Evolutionary conservation across 2,329 filamentous ascomycete species (phyloP).

Genomic region (Calycina marina): DNA sequence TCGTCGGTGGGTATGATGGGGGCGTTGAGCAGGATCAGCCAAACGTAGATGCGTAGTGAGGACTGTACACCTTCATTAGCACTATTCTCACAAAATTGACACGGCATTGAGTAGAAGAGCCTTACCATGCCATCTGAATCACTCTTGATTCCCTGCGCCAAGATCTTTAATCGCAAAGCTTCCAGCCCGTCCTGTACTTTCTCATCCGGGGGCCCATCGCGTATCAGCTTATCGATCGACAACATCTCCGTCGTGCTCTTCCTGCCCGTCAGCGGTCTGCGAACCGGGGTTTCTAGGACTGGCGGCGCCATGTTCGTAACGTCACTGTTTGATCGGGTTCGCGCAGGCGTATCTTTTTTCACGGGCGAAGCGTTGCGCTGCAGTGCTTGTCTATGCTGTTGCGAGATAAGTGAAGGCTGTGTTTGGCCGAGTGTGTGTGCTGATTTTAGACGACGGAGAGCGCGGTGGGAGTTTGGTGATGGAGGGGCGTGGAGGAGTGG

Average conservation of each 20-base stretch:
- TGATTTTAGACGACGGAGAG: slow-evolving; percentile 60
- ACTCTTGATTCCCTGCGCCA: slow-evolving; percentile 62
- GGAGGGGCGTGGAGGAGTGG: slow-evolving; percentile 34
- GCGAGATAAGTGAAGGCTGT: slow-evolving; percentile 43
- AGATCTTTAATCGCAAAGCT: slow-evolving; percentile 56
- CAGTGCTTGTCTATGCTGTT: slow-evolving; percentile 38
- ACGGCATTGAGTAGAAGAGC: slow-evolving; percentile 2
- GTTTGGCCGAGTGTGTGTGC: slow-evolving; percentile 51
- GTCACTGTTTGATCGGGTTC: slow-evolving; percentile 61
- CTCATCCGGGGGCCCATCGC: slow-evolving; percentile 63
- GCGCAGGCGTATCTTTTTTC: slow-evolving; percentile 22
- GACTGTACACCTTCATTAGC: slow-evolving; percentile 46
- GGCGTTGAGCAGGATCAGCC: slow-evolving; percentile 85
- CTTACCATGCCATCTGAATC: slow-evolving; percentile 70
- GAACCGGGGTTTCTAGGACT: slow-evolving; percentile 26
- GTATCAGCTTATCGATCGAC: slow-evolving; percentile 60
- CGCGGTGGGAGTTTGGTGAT: slow-evolving; percentile 50
- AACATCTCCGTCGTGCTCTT: slow-evolving; percentile 39
- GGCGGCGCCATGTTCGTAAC: slow-evolving; percentile 31
- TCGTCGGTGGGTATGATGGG: slow-evolving; percentile 72
- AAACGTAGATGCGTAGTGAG: slow-evolving; percentile 83
- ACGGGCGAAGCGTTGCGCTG: slow-evolving; percentile 13
- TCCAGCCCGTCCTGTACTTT: slow-evolving; percentile 54
- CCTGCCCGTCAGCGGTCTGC: slow-evolving; percentile 31
- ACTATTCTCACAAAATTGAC: slow-evolving; percentile 8